Conservation (phyloP, 2,329 filamentous ascomycete genomes). For the Pseudogymnoascus pannorum region DNA sequence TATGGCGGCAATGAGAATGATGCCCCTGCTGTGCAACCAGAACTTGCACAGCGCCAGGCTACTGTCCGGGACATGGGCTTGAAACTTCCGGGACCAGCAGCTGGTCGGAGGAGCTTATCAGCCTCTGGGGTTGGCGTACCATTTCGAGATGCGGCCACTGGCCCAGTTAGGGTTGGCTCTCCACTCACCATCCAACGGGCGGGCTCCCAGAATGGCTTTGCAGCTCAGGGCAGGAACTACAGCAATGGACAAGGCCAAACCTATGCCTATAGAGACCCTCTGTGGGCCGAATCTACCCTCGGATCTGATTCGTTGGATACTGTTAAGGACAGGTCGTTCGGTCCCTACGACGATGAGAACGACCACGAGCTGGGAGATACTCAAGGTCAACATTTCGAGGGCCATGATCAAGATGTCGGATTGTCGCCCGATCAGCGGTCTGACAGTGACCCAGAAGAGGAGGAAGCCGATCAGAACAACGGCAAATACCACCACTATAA, state of each 20-base stretch:
- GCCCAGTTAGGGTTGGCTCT: background rate
- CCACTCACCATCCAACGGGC: background rate
- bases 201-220: background rate
- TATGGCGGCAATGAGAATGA: background rate
- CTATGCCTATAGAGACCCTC: background rate
- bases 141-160: background rate
- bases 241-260: background rate
- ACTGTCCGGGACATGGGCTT: background rate
- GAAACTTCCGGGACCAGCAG: background rate
- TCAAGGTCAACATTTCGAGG: background rate
- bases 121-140: background rate
- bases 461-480: background rate
- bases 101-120: background rate
- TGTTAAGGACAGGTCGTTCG: background rate
- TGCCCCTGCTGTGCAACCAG: background rate
- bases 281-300: background rate
- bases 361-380: background rate
- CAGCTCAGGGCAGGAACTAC: background rate
- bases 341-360: background rate
- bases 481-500: background rate
- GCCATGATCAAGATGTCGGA: background rate
- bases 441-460: background rate
- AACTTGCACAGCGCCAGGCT: background rate
- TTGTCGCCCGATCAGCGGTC: background rate
- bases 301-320: background rate